These are phyloP conservation scores for Ophiostoma sp. DNA, from an alignment of 2,329 filamentous ascomycete genomes.

Conservation along the genomic window DNA sequence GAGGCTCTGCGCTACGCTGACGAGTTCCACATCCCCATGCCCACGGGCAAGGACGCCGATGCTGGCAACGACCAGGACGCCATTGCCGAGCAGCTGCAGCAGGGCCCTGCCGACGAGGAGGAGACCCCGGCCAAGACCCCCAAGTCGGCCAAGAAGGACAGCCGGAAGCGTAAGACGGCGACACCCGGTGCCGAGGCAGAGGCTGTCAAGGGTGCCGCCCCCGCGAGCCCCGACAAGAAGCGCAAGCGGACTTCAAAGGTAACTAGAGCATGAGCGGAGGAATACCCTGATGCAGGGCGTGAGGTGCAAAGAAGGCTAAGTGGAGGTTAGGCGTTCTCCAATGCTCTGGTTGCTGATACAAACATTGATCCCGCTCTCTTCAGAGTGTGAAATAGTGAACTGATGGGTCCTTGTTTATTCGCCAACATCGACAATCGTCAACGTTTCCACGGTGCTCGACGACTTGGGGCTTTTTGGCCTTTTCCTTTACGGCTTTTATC, in stretches of 20 bases:
- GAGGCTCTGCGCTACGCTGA: constrained; percentile 59
- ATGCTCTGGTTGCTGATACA: constrained; percentile 29
- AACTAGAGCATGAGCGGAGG: constrained; percentile 52
- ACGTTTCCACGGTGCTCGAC: background rate
- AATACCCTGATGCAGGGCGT: constrained; percentile 34
- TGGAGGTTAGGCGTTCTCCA: constrained; percentile 32
- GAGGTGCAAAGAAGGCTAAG: constrained; percentile 45
- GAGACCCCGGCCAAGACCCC: constrained; percentile 50
- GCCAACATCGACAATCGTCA: constrained; percentile 15
- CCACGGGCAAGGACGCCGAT: constrained; percentile 43
- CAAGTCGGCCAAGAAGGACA: constrained; percentile 46
- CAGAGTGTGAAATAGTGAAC: constrained; percentile 28
- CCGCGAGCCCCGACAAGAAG: constrained; percentile 58
- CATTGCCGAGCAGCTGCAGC: constrained; percentile 54
- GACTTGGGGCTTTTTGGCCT: background rate
- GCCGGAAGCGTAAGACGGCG: constrained; percentile 53
- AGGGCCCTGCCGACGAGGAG: constrained; percentile 41
- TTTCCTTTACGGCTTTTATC: background rate
- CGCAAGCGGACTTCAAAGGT: constrained; percentile 55
- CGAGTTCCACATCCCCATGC: constrained; percentile 49
- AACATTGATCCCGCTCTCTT: constrained; percentile 33
- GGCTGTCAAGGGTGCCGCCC: constrained; percentile 37
- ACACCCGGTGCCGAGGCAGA: constrained; percentile 43
- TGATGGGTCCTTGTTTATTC: constrained; percentile 28
- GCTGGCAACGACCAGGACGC: constrained; percentile 49